These are phyloP conservation scores for Phanerodontia chrysosporium DNA, from an alignment of 768 basidiomycete genomes.

Conservation along the genomic window DNA sequence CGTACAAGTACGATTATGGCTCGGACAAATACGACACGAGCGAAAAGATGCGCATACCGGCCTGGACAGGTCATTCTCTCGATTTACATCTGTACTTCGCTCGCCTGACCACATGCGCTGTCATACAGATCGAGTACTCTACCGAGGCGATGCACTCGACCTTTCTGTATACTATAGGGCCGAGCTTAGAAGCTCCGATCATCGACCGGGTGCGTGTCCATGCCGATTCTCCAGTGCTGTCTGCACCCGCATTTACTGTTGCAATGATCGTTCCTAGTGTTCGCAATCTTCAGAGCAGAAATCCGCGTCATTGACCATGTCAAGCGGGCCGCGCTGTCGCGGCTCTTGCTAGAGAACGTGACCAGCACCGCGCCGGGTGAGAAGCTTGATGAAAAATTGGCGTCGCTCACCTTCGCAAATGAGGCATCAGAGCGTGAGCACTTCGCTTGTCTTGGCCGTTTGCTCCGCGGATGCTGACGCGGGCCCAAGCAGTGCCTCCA, in stretches of 20 bases:
- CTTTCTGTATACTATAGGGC: slow-evolving; percentile 78
- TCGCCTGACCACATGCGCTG: neutral
- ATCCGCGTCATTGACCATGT: slow-evolving; percentile 75
- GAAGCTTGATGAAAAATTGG: slow-evolving; percentile 67
- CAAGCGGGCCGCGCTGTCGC: slow-evolving; percentile 69
- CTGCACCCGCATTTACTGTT: neutral
- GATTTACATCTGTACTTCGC: slow-evolving; percentile 14
- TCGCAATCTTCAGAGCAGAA: slow-evolving; percentile 73
- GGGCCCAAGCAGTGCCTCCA: slow-evolving; percentile 62
- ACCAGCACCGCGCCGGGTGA: slow-evolving; percentile 61
- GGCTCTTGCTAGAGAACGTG: slow-evolving; percentile 62
- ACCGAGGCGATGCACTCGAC: slow-evolving; percentile 68
- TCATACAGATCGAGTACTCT: slow-evolving; percentile 81
- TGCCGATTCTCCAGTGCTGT: neutral
- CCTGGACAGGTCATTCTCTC: slow-evolving; percentile 78
- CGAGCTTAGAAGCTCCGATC: slow-evolving; percentile 89
- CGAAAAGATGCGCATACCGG: slow-evolving; percentile 94
- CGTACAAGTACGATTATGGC: slow-evolving; percentile 85
- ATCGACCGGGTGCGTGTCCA: slow-evolving; percentile 71
- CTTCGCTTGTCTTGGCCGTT: neutral
- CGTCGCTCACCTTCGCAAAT: slow-evolving; percentile 46
- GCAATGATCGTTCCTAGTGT: slow-evolving; percentile 48
- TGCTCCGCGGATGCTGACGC: neutral
- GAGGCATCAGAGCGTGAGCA: slow-evolving; percentile 41
- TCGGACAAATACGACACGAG: slow-evolving; percentile 90